These are phyloP conservation scores for Leccinum broughii DNA, from an alignment of 768 basidiomycete genomes.

Conservation along the genomic window DNA sequence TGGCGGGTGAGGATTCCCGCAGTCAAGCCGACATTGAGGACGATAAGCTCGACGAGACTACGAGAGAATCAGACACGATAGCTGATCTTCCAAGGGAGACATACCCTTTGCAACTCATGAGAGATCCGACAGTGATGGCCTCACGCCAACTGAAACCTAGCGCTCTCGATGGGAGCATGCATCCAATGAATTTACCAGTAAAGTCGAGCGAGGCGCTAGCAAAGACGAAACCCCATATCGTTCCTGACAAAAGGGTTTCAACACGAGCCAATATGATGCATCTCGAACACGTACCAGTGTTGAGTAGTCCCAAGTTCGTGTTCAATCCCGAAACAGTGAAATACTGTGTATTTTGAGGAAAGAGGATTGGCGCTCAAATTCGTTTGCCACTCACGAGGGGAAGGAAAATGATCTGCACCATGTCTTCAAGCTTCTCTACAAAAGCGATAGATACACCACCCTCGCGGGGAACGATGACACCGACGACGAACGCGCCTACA, in stretches of 20 bases:
- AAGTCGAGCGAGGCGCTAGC: constrained; percentile 80
- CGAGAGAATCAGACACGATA: constrained; percentile 3
- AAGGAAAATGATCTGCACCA: constrained; percentile 87
- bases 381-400: constrained; percentile 61
- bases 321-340: constrained; percentile 93
- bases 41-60: constrained; percentile 90
- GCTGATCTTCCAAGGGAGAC: constrained; percentile 27
- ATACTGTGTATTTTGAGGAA: constrained; percentile 52
- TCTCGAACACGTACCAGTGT: constrained; percentile 52
- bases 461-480: constrained; percentile 82
- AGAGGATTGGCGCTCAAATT: not conserved
- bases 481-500: constrained; percentile 78
- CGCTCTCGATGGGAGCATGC: constrained; percentile 64
- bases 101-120: constrained; percentile 96
- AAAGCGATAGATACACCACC: constrained; percentile 82
- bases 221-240: constrained; percentile 87
- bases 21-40: constrained; percentile 88
- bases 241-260: constrained; percentile 40
- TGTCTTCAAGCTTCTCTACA: constrained; percentile 93
- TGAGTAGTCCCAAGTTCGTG: constrained; percentile 82
- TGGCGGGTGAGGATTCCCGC: constrained; percentile 74
- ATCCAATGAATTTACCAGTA: constrained; percentile 86
- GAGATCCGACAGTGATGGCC: constrained; percentile 77
- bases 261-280: not conserved
- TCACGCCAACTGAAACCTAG: constrained; percentile 83